Base-by-base conservation (phyloP, 1,284 basidiomycete species). In the Leccinum fallax region DNA sequence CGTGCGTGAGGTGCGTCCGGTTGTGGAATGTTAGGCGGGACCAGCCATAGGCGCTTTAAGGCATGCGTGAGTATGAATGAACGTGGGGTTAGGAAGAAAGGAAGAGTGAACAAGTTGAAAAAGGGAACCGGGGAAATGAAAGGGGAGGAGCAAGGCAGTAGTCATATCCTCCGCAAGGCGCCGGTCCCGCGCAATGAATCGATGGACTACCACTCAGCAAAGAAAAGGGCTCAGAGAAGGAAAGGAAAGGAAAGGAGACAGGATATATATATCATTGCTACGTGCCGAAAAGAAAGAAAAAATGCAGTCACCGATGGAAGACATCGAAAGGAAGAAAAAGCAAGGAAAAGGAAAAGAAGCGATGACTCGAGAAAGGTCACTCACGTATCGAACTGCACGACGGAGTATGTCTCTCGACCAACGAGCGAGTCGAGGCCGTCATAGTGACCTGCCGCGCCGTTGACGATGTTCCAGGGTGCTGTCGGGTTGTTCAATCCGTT, bases 21-120 rank as follows among this genome's bases (percentile, higher is more conserved):
- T 73, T 74, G 60, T 74, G 73, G 64, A 72, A 71, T 32, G 64
- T 74, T 46, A 74, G 49, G 32, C 69, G 66, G 16, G 72, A 74
- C 70, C 71, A 74, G 21, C 70, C 70, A 19, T 74, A 74, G 1
- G 65, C 30, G 9, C 70, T 74, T 43, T 2, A 24, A 24, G 11
- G 15, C 7, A 4, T 13, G 48, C 13, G 21, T 49, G 2, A 43
- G 40, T 19, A 43, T 19, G 16, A 7, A n/a, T 40, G 16, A 40
- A 0, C 16, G 38, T 19, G 40, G 11, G n/a, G 40, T 43, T 43
- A n/a, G n/a, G 9, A 43, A 43, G 40, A 43, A 43, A 43, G 9
- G 40, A 19, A 1, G 7, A 19, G 24, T 21, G 48, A 21, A 49
- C 4, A 16, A 28, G 49, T 30, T 9, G 16, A 52, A 21, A 3